Conservation (phyloP, 2,329 filamentous ascomycete genomes). For the Neospermospora avenae region DNA sequence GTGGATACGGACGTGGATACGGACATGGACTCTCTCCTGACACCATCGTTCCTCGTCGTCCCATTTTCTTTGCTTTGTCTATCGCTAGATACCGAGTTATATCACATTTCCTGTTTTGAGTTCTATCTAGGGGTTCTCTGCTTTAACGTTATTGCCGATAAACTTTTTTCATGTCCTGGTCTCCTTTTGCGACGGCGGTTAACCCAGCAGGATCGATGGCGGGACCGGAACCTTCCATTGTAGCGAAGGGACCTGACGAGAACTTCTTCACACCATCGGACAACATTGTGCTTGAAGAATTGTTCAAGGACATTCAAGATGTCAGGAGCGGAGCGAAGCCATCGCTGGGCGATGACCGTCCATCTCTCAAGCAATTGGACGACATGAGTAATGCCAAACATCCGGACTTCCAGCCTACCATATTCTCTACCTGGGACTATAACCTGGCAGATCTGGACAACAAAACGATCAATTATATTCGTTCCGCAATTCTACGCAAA, state of each 20-base stretch:
- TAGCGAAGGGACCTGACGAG: constrained; percentile 4
- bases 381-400: constrained; percentile 4
- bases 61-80: background rate
- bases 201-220: background rate
- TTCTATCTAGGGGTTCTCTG: background rate
- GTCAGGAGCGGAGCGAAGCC: constrained; percentile 3
- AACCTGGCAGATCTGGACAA: constrained; percentile 18
- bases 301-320: constrained; percentile 4
- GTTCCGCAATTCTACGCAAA: constrained; percentile 11
- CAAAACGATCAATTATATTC: constrained; percentile 13
- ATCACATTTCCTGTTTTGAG: background rate
- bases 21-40: background rate
- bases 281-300: constrained; percentile 11
- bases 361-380: constrained; percentile 5
- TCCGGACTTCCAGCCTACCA: constrained; percentile 24
- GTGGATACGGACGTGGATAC: too few relatives aligned
- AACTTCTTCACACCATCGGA: constrained; percentile 9
- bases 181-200: background rate
- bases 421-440: constrained; percentile 25
- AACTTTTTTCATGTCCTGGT: background rate
- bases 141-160: background rate
- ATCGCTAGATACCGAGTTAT: background rate
- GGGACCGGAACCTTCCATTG: constrained; percentile 2
- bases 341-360: background rate
- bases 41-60: too few relatives aligned